A percentile compares a stretch with the other conserved stretches of the same genome.
Evolutionary conservation across 1,284 basidiomycete species (phyloP).

Genomic region (Rhizoctonia solani): DNA sequence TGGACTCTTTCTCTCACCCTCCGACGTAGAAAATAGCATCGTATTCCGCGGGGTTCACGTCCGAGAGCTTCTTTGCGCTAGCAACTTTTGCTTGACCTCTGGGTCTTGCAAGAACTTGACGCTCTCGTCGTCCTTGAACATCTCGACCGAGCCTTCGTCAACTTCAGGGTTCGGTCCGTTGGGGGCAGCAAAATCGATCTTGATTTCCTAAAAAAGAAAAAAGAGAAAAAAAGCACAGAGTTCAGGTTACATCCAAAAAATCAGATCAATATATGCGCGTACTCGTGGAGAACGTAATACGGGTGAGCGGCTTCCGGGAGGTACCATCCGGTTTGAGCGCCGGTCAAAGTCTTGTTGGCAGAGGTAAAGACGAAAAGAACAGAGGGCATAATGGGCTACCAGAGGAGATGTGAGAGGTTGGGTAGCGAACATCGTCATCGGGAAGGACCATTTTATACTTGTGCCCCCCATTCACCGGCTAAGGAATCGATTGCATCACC

Average conservation of each 20-base stretch:
- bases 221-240: no score
- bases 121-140: constrained; percentile 59
- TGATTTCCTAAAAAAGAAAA: no score
- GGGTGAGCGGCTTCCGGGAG: constrained; percentile 67
- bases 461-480: not conserved
- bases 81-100: constrained; percentile 59
- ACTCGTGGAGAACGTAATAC: constrained; percentile 63
- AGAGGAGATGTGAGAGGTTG: not conserved
- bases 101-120: constrained; percentile 66
- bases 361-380: constrained; percentile 80
- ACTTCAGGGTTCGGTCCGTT: constrained; percentile 73
- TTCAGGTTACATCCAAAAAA: not conserved
- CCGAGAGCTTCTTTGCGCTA: constrained; percentile 62
- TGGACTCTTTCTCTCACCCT: constrained; percentile 50
- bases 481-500: not conserved
- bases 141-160: constrained; percentile 63
- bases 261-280: constrained; percentile 48
- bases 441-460: no score
- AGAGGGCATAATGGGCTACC: constrained; percentile 6
- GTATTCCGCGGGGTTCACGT: constrained; percentile 64
- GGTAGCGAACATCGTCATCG: no score
- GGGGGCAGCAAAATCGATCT: constrained; percentile 72
- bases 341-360: constrained; percentile 62
- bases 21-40: constrained; percentile 79
- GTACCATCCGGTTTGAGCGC: constrained; percentile 58